Evolutionary conservation across 2,329 filamentous ascomycete genomes (phyloP), one percentile per base, ranked within the genome.

Genomic region (Beauveria pseudobassiana): DNA sequence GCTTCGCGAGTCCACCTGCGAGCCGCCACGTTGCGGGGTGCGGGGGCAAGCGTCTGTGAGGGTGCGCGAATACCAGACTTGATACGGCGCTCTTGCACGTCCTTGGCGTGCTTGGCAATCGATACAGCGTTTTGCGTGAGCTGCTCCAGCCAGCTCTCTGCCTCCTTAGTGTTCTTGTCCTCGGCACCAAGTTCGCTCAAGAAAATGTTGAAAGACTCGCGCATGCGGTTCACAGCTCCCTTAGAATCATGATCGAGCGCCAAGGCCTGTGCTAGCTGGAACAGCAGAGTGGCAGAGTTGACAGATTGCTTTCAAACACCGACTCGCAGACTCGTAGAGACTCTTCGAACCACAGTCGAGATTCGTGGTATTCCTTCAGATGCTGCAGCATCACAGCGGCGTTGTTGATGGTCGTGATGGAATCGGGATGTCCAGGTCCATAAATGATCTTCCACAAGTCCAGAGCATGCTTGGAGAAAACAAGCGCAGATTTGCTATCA

Each of bases 391-490:
- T 99, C 63, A 99, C 95, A 8, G 95, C 95, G 22, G 91, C 93
- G 71, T 99, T 99, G 83, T 98, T 99, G 76, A 98, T 89, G 18
- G 95, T 98, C 9, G 96, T 99, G 76, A 99, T 97, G 9, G 92
- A 96, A 77, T 99, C 95, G 3, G 95, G 95, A 76, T 99, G 95
- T 69, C 91, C 89, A 34, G 88, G 80, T 38, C 95, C 95, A 72
- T 97, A 99, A 69, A 98, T 93, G 69, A 98, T 85, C 80, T 96
- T 97, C 93, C 93, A 98, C 65, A 99, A 81, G 72, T 95, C 88
- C 67, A 99, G 84, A 7, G 95, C 95, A 73, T 99, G 95, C 73
- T 90, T 91, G 66, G 96, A 89, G 73, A 96, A 97, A 14, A 85
- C 82, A 61, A 99, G 80, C n/a, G 93, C 95, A 63, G 85, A 83